Conservation (phyloP, 129 eudicot genomes). For the Deinandra increscens region DNA sequence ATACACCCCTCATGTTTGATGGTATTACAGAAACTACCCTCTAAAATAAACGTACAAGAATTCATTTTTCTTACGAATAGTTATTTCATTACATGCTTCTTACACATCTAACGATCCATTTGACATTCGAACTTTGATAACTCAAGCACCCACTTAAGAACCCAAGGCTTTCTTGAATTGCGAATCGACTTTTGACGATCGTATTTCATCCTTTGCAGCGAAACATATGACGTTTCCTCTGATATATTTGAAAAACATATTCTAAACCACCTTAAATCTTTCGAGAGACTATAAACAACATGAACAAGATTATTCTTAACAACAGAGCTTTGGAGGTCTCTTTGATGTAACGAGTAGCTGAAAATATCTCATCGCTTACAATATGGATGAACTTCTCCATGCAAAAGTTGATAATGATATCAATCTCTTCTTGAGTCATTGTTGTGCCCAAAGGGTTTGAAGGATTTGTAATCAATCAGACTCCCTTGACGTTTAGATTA, state of each 20-base stretch:
- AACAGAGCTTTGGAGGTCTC: conserved; percentile 11
- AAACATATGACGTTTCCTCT: conserved; percentile 30
- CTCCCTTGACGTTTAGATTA: conserved; percentile 44
- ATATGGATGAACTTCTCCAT: conserved; percentile 34
- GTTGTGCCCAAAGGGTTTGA: conserved; percentile 57
- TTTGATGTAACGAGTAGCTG: conserved; percentile 26
- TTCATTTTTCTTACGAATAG: neutral
- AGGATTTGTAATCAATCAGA: conserved; percentile 44
- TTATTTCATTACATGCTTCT: neutral
- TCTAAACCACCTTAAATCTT: conserved; percentile 69
- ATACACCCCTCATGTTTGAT: neutral
- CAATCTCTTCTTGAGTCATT: conserved; percentile 30
- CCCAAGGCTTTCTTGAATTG: conserved; percentile 4
- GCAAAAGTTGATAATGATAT: conserved; percentile 33
- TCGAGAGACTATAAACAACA: conserved; percentile 38
- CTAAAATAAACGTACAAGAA: conserved; percentile 1
- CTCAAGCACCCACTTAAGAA: conserved; percentile 34
- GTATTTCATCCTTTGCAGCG: conserved; percentile 37
- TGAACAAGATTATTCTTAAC: conserved; percentile 25
- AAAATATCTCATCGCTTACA: conserved; percentile 40
- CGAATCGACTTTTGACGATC: neutral
- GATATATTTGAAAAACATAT: conserved; percentile 58
- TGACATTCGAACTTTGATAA: conserved; percentile 21
- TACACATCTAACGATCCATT: conserved; percentile 16
- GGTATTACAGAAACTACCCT: neutral